phyloP scores from a whole-genome alignment of 805 yeast species.

The Starmerella sirachaensis region DNA sequence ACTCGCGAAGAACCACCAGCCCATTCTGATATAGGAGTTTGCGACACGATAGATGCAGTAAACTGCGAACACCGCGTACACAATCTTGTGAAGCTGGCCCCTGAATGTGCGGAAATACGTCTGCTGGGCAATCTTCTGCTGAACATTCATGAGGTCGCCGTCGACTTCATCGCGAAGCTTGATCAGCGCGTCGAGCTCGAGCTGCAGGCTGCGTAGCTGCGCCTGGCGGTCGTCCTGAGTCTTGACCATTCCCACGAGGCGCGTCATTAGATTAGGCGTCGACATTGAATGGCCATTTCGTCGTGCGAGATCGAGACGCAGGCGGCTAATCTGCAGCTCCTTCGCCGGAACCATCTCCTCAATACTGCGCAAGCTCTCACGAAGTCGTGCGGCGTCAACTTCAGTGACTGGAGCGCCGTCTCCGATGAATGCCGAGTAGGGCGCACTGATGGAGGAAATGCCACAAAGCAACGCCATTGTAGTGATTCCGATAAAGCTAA shows the following conservation, averaged over 20 bases:
- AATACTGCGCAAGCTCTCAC: constrained; percentile 25
- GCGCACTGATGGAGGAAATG: constrained; percentile 33
- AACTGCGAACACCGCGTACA: constrained; percentile 28
- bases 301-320: constrained; percentile 21
- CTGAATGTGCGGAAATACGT: constrained; percentile 22
- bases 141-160: constrained; percentile 25
- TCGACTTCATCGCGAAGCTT: constrained; percentile 27
- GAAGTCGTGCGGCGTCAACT: constrained; percentile 26
- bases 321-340: constrained; percentile 22
- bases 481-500: constrained; percentile 33
- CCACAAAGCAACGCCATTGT: constrained; percentile 34
- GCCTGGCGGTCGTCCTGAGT: constrained; percentile 7
- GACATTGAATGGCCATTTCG: background rate
- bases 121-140: constrained; percentile 23
- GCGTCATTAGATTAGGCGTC: constrained; percentile 9
- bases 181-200: constrained; percentile 29
- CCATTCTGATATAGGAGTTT: constrained; percentile 24
- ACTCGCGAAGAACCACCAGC: constrained; percentile 21
- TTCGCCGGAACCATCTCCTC: constrained; percentile 24
- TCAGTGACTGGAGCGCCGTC: constrained; percentile 23
- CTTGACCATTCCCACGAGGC: constrained; percentile 10
- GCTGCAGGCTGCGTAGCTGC: constrained; percentile 12
- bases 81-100: constrained; percentile 25
- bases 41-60: constrained; percentile 34
- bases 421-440: constrained; percentile 28